Evolutionary conservation across 1,139 yeast genomes (phyloP), one percentile per base, ranked within the genome.

Genomic region (Debaryomyces nepalensis): DNA sequence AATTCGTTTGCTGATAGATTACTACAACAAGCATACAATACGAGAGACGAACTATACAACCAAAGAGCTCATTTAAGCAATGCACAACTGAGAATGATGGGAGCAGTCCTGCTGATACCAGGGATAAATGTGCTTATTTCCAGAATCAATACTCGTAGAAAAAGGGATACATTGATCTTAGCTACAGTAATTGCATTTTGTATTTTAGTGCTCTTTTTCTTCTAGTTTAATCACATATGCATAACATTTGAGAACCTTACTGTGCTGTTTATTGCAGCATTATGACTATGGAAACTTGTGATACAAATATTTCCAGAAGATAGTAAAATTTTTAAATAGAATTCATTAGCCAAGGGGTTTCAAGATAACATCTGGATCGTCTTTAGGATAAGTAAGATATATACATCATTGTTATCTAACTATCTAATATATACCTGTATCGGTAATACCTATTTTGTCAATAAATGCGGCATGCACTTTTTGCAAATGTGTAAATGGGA

Each of bases 91-190:
- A 73, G 81, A 45, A 70, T 91, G 48, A 70, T 82, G 48, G 77
- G 77, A 33, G 73, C 87, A 0, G 66, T 90, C 36, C 81, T 79
- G 53, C 63, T 77, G 37, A 77, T 93, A 33, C 99, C 99, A 0
- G 98, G 97, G 1, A 69, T 93, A 36, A 87, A 85, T 58, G 80
- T 81, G 10, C 64, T 95, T 45, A 80, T 93, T 31, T 72, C 84
- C 12, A 86, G 84, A 61, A 91, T 93, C 52, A 90, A 90, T 61
- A 85, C 96, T 2, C 75, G 98, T 55, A 84, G 93, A 63, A 87
- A 84, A 66, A 79, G 97, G 49, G 96, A 93, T 60, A 84, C 95
- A 15, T 61, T 93, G 33, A 87, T 93, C n/a, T 66, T 93, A 60
- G 95, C 96, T 3, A 54, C 75, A 4, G 76, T 93, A 39, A 84